Percentiles rank a stretch among this genome's conserved stretches.
Evolutionary conservation across 768 basidiomycete species (phyloP).

Genomic region (Mycena albidolilacea): DNA sequence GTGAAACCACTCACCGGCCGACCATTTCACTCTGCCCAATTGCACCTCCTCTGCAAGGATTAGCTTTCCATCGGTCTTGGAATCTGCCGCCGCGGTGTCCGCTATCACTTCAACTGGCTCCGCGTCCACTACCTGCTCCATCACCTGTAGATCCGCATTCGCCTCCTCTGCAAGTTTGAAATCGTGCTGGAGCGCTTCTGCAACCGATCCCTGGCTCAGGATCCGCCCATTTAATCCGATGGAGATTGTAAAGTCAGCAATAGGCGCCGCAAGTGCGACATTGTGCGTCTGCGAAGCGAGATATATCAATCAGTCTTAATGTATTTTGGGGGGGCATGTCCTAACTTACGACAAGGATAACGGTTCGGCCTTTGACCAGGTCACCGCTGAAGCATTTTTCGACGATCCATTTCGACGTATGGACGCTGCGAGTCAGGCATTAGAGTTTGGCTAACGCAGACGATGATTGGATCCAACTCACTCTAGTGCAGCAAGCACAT

Average conservation of each 20-base stretch:
- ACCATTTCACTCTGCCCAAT: conserved; percentile 61
- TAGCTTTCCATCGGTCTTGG: conserved; percentile 55
- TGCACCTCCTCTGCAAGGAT: conserved; percentile 64
- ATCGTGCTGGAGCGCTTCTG: conserved; percentile 57
- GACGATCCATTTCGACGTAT: conserved; percentile 68
- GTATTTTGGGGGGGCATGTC: background rate
- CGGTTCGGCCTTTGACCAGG: conserved; percentile 57
- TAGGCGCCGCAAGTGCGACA: conserved; percentile 58
- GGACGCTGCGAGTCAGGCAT: conserved; percentile 46
- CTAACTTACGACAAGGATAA: conserved; percentile 54
- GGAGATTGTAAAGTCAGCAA: conserved; percentile 63
- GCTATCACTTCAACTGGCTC: conserved; percentile 5
- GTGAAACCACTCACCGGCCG: conserved; percentile 27
- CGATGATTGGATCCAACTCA: conserved; percentile 42
- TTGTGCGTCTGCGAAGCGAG: conserved; percentile 56
- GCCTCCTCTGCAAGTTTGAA: conserved; percentile 61
- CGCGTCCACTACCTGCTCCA: conserved; percentile 35
- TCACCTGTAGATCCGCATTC: conserved; percentile 55
- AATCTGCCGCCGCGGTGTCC: background rate
- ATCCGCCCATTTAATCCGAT: conserved; percentile 61
- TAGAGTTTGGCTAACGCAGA: conserved; percentile 47
- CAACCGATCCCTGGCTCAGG: conserved; percentile 57
- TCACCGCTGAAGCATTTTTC: conserved; percentile 64
- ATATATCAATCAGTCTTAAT: background rate
- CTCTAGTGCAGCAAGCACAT: conserved; percentile 59